Percentiles rank a stretch among this genome's conserved stretches.
Conservation (phyloP, 164 flowering plant species). For the Piper longum region DNA sequence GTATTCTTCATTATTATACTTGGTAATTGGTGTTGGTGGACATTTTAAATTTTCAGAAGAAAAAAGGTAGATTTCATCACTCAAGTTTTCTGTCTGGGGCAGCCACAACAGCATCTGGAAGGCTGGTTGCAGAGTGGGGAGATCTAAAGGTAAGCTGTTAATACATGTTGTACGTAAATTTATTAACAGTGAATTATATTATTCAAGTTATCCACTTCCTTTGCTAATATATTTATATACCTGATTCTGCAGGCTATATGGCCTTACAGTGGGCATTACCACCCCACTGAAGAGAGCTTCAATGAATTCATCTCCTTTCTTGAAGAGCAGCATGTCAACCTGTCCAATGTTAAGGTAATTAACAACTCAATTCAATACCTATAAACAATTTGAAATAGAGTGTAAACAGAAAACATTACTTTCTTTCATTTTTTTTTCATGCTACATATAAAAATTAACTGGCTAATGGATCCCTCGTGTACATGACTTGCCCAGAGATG, state of each 20-base stretch:
- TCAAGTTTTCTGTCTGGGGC: too few species aligned
- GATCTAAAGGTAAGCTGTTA: slow-evolving; percentile 34
- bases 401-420: too few species aligned
- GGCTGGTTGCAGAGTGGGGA: slow-evolving; percentile 34
- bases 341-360: slow-evolving; percentile 53
- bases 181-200: too few species aligned
- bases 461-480: too few species aligned
- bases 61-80: slow-evolving; percentile 46
- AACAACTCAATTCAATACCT: not conserved
- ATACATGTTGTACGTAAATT: too few species aligned
- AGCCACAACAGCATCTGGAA: too few species aligned
- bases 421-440: not conserved
- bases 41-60: slow-evolving; percentile 21
- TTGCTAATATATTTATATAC: not conserved
- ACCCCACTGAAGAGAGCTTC: slow-evolving; percentile 49
- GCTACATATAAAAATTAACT: not conserved
- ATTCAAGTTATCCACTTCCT: too few species aligned
- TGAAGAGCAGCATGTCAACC: slow-evolving; percentile 43
- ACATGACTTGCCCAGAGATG: slow-evolving; percentile 29
- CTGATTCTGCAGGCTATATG: slow-evolving; percentile 41
- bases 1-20: too few species aligned
- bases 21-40: too few species aligned
- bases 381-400: too few species aligned
- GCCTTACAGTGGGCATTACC: slow-evolving; percentile 29
- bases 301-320: slow-evolving; percentile 48